Base-by-base conservation (phyloP, 2,329 filamentous ascomycete genomes). In the Xylaria sp. region DNA sequence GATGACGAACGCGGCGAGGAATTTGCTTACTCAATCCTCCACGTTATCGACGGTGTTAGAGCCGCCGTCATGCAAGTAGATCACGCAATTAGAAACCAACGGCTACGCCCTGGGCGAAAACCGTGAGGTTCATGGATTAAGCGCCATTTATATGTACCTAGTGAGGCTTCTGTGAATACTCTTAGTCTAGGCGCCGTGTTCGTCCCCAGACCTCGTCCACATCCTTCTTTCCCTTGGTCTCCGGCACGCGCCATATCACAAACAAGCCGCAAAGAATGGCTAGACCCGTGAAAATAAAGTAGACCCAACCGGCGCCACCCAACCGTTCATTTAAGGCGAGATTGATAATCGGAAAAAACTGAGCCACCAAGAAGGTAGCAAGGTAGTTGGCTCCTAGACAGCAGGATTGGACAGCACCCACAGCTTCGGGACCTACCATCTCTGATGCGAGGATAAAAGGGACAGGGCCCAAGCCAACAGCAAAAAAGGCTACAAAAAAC, bases 401-500 rank as follows among this genome's bases (percentile, higher is more conserved):
- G 87, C 94, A 96, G 65, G 91, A 94, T 78, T 99, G 96, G 0
- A 93, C 92, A 0, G 95, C 93, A 1, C 95, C 94, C 0, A 97
- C 94, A 0, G 95, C 96, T 77, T 97, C 93, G 13, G 93, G 90
- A 0, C 90, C 92, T 0, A 98, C 96, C 2, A 98, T 87, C 79
- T 98, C 96, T 1, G 92, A 94, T 0, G 94, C 91, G 53, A 99
- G 85, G 71, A 98, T 96, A 79, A 98, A 99, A 0, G 96, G 96
- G 0, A 99, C 93, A 0, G 96, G 96, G 0, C 96, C 96, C 0
- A 99, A 86, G 0, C 96, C 96, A 15, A 97, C 87, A 0, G 92
- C 96, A 73, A 97, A 99, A 75, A 92, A 93, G 4, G 88, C 90
- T 1, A 98, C 96, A 74, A 98, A 99, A 29, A 91, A 81, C 11